phyloP scores from a whole-genome alignment of 495 filamentous ascomycete species.

The Lasiosphaeris hirsuta region DNA sequence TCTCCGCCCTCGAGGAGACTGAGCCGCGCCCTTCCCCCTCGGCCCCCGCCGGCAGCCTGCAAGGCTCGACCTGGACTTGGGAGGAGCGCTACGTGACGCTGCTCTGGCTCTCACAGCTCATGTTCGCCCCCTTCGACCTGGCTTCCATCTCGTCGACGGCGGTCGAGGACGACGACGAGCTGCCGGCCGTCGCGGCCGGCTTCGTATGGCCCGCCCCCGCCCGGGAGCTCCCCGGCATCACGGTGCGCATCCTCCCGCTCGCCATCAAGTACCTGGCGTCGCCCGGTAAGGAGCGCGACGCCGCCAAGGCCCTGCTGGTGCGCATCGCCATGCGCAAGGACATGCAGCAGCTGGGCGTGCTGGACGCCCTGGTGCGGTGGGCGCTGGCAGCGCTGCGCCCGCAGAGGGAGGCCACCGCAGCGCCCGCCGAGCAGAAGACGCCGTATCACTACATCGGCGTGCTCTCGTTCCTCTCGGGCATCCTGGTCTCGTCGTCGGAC shows the following conservation, averaged over 20 bases:
- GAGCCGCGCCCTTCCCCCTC: conserved; percentile 22
- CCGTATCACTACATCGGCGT: conserved; percentile 63
- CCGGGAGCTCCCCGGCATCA: conserved; percentile 60
- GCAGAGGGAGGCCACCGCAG: conserved; percentile 13
- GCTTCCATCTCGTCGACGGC: conserved; percentile 70
- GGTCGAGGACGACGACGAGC: conserved; percentile 34
- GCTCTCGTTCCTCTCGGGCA: conserved; percentile 71
- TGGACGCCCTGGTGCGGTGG: conserved; percentile 64
- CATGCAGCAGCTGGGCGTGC: conserved; percentile 74
- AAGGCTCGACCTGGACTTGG: conserved; percentile 56
- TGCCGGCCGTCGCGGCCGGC: conserved; percentile 29
- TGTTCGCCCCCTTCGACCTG: conserved; percentile 92
- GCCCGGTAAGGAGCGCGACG: conserved; percentile 82
- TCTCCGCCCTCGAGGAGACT: conserved; percentile 59
- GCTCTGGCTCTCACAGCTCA: conserved; percentile 88
- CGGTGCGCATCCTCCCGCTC: conserved; percentile 66
- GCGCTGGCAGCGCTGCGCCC: conserved; percentile 56
- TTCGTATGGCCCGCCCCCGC: conserved; percentile 41
- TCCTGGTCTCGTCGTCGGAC: conserved; percentile 53
- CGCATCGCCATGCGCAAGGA: conserved; percentile 78
- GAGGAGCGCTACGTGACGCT: conserved; percentile 85
- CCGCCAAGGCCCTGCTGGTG: conserved; percentile 76
- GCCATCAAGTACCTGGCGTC: conserved; percentile 65
- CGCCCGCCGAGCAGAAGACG: conserved; percentile 23
- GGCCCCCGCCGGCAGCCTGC: background rate